Evolutionary conservation across 2,329 filamentous ascomycete species (phyloP).

Genomic region (Pseudogymnoascus sp.): DNA sequence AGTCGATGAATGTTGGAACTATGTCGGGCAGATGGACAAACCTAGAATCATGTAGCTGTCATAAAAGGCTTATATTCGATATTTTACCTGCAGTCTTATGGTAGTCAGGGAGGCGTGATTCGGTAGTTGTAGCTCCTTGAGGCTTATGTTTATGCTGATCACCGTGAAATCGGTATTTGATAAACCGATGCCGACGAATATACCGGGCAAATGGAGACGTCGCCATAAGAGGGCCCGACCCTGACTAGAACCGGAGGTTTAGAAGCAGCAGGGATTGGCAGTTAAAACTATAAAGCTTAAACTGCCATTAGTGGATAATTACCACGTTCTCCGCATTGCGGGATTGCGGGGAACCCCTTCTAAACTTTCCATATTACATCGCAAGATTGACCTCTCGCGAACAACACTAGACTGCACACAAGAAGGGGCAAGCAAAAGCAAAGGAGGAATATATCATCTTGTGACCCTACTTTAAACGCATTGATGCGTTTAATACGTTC

Average conservation of each 20-base stretch:
- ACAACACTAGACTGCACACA: neutral
- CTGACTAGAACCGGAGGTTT: neutral
- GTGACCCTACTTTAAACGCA: neutral
- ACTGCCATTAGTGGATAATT: constrained; percentile 9
- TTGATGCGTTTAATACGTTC: neutral
- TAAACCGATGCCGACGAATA: neutral
- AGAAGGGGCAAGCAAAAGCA: neutral
- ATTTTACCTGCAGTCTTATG: neutral
- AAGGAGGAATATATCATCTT: neutral
- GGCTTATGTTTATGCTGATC: neutral
- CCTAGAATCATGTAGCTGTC: constrained; percentile 6
- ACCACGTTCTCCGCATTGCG: neutral
- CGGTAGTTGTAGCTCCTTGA: neutral
- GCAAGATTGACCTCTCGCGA: neutral
- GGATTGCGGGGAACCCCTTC: neutral
- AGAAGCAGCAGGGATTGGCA: constrained; percentile 5
- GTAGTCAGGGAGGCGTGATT: neutral
- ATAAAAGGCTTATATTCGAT: constrained; percentile 8
- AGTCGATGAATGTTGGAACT: constrained; percentile 1
- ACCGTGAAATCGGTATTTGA: neutral
- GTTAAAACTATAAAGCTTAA: constrained; percentile 8
- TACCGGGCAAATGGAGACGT: neutral
- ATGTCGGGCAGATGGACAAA: constrained; percentile 1
- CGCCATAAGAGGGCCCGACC: neutral
- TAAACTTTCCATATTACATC: neutral